Evolutionary conservation across 2,329 filamentous ascomycete genomes (phyloP).

Genomic region (Phaeomoniella chlamydospora): DNA sequence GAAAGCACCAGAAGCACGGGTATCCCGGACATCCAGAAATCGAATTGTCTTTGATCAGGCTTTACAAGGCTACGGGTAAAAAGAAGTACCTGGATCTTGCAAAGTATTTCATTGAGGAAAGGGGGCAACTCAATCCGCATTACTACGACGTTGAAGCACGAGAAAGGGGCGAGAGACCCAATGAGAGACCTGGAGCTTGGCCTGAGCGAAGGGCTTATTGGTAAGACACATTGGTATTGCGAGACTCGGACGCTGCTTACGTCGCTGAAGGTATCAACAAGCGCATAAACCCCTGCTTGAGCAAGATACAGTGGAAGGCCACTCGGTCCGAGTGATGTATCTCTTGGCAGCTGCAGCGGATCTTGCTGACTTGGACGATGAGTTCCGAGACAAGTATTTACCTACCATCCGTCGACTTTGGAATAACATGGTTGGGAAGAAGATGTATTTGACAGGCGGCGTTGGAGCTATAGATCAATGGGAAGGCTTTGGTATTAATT

Average conservation of each 20-base stretch:
- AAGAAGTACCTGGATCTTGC: constrained; percentile 30
- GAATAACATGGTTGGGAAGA: constrained; percentile 41
- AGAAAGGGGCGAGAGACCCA: constrained; percentile 32
- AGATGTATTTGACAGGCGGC: constrained; percentile 45
- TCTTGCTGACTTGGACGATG: constrained; percentile 23
- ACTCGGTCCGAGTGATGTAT: constrained; percentile 40
- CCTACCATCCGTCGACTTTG: constrained; percentile 31
- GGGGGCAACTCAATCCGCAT: constrained; percentile 30
- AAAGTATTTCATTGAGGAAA: constrained; percentile 41
- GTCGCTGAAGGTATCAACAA: constrained; percentile 34
- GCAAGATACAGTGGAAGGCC: constrained; percentile 36
- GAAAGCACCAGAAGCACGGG: constrained; percentile 33
- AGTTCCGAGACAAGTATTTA: constrained; percentile 14
- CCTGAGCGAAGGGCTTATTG: constrained; percentile 42
- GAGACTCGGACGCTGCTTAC: constrained; percentile 5
- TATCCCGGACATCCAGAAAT: constrained; percentile 48
- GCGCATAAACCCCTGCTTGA: constrained; percentile 35
- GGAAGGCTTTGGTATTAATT: constrained; percentile 41
- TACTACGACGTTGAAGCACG: constrained; percentile 39
- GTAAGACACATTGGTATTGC: constrained; percentile 40
- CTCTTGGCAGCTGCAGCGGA: constrained; percentile 39
- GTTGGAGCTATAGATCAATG: constrained; percentile 38
- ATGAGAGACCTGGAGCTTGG: constrained; percentile 44
- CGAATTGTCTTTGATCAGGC: constrained; percentile 31
- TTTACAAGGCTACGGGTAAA: constrained; percentile 25